A percentile compares a stretch with the other conserved stretches of the same genome.
Conservation (phyloP, 1,284 basidiomycete genomes). For the Tranzscheliella williamsii region DNA sequence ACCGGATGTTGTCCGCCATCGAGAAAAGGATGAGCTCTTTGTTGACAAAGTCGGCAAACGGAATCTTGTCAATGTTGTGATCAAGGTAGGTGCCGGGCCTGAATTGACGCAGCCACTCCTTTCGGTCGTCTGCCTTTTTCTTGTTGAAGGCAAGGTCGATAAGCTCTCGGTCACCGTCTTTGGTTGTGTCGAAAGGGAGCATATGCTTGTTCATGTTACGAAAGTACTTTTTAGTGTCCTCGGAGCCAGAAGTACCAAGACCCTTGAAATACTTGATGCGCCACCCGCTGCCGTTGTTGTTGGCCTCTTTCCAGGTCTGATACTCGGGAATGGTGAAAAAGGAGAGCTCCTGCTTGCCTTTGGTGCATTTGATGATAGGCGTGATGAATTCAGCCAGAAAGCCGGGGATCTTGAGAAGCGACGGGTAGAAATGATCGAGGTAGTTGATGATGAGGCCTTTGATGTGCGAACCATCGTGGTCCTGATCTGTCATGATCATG, state of each 20-base stretch:
- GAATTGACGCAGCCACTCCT: slow-evolving; percentile 96
- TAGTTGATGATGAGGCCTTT: slow-evolving; percentile 99
- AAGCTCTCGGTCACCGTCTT: slow-evolving; percentile 80
- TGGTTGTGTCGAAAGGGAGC: slow-evolving; percentile 82
- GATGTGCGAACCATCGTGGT: slow-evolving; percentile 99
- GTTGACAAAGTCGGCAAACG: slow-evolving; percentile 94
- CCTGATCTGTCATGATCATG: slow-evolving; percentile 99
- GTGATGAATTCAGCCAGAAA: slow-evolving; percentile 99
- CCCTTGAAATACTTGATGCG: slow-evolving; percentile 77
- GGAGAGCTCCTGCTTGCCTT: slow-evolving; percentile 77
- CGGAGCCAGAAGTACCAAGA: slow-evolving; percentile 87
- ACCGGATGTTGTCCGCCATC: slow-evolving; percentile 98
- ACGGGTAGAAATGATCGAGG: slow-evolving; percentile 95
- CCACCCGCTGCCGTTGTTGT: slow-evolving; percentile 83
- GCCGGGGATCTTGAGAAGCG: slow-evolving; percentile 83
- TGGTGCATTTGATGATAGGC: slow-evolving; percentile 84
- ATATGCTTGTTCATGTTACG: slow-evolving; percentile 88
- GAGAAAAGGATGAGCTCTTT: slow-evolving; percentile 98
- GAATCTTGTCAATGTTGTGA: slow-evolving; percentile 83
- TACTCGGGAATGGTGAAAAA: slow-evolving; percentile 99
- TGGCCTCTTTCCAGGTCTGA: slow-evolving; percentile 84
- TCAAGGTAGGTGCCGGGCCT: slow-evolving; percentile 95
- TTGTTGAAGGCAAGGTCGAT: slow-evolving; percentile 99
- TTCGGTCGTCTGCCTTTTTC: slow-evolving; percentile 98
- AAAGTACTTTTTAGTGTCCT: slow-evolving; percentile 92